Conservation (phyloP, 192 early-diverging fungal species). For the Phycomyces nitens region DNA sequence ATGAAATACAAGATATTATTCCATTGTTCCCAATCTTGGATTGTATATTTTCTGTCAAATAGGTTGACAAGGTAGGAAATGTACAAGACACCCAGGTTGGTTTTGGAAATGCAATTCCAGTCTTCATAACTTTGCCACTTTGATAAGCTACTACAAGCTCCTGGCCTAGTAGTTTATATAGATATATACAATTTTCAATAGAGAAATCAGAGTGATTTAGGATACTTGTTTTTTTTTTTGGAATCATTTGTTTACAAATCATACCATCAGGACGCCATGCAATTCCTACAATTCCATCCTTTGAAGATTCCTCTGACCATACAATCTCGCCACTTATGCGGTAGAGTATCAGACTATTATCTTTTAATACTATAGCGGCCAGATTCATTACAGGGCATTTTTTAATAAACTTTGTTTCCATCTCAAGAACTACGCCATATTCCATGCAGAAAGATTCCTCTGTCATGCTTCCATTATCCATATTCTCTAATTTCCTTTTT, state of each 20-base stretch:
- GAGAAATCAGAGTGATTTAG: too few species aligned
- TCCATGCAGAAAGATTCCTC: not conserved
- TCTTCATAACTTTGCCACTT: not conserved
- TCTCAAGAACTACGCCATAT: not conserved
- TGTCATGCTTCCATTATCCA: not conserved
- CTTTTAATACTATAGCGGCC: not conserved
- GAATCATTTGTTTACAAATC: not conserved
- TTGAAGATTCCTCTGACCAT: not conserved
- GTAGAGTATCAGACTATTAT: not conserved
- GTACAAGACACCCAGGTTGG: not conserved
- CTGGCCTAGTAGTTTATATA: not conserved
- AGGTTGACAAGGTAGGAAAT: not conserved
- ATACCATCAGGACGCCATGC: slow-evolving; percentile 3
- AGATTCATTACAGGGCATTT: not conserved
- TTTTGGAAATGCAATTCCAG: not conserved
- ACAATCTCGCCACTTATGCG: not conserved
- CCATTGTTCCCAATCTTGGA: not conserved
- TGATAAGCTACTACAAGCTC: not conserved
- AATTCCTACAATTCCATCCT: not conserved
- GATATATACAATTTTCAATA: too few species aligned
- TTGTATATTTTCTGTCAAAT: not conserved
- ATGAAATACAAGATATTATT: not conserved
- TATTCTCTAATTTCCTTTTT: too few species aligned
- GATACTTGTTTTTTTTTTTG: not conserved
- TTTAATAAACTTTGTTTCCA: not conserved